Conservation (phyloP, 331 rosid species). For the Quercus tomentella region DNA sequence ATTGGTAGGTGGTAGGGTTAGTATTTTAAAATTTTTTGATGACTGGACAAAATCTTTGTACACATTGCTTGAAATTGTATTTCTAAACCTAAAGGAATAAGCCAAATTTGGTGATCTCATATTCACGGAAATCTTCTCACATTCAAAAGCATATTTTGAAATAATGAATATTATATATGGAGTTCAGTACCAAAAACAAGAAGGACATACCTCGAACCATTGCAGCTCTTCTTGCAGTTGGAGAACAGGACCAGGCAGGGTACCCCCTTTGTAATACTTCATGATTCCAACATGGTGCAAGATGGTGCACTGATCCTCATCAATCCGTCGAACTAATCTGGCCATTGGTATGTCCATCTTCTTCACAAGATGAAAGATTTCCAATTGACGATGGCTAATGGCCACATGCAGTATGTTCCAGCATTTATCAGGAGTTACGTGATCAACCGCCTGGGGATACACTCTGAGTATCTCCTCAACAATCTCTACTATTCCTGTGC, state of each 20-base stretch:
- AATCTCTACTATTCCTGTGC: slow-evolving; percentile 9
- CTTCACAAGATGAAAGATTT: background rate
- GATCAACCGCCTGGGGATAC: slow-evolving; percentile 20
- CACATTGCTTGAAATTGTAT: too few relatives aligned
- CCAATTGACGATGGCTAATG: slow-evolving; percentile 16
- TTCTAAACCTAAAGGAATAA: too few relatives aligned
- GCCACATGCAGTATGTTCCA: slow-evolving; percentile 30
- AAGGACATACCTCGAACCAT: slow-evolving; percentile 15
- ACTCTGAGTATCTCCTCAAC: slow-evolving; percentile 4
- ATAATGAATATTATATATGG: too few relatives aligned
- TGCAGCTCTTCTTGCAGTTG: slow-evolving; percentile 19
- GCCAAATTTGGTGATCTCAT: too few relatives aligned
- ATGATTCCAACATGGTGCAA: slow-evolving; percentile 10
- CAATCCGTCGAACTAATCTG: background rate
- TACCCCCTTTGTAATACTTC: background rate
- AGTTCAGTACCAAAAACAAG: too few relatives aligned
- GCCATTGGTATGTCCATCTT: background rate
- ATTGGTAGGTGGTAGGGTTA: too few relatives aligned
- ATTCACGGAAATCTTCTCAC: too few relatives aligned
- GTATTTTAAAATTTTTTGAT: too few relatives aligned
- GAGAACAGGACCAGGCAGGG: slow-evolving; percentile 22
- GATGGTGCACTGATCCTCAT: background rate
- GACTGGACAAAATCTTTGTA: too few relatives aligned
- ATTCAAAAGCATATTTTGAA: too few relatives aligned
- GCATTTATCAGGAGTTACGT: background rate